A percentile compares a stretch with the other conserved stretches of the same genome.
These are phyloP conservation scores for Tolypocladium ophioglossoides DNA, from an alignment of 2,329 filamentous ascomycete species.

Conservation along the genomic window DNA sequence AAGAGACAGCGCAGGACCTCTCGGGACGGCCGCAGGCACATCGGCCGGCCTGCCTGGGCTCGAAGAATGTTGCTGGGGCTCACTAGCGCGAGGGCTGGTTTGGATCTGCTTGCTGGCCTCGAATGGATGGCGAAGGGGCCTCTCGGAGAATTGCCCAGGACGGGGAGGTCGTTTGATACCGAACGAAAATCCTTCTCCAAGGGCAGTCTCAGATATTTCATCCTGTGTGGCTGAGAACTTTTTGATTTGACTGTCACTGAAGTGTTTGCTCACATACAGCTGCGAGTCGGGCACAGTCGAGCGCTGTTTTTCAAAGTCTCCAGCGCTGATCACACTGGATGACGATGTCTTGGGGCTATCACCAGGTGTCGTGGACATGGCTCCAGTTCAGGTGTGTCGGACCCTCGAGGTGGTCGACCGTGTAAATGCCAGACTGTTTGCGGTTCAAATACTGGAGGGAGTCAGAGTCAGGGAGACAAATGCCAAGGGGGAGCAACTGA, in stretches of 20 bases:
- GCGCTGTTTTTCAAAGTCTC: not conserved
- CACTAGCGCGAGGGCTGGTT: not conserved
- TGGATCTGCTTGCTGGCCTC: not conserved
- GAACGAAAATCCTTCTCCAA: constrained; percentile 9
- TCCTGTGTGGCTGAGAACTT: not conserved
- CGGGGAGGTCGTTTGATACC: constrained; percentile 5
- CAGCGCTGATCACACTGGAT: not conserved
- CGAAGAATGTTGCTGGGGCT: not conserved
- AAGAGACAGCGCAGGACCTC: not conserved
- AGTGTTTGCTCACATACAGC: not conserved
- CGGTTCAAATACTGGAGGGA: not conserved
- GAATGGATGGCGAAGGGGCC: not conserved
- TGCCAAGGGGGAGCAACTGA: not conserved
- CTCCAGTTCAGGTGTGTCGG: not conserved
- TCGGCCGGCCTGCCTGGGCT: not conserved
- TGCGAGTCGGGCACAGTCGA: not conserved
- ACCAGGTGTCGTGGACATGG: not conserved
- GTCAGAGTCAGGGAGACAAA: not conserved
- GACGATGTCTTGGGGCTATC: not conserved
- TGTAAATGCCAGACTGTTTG: not conserved
- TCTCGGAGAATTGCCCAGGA: constrained; percentile 8
- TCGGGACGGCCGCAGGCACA: not conserved
- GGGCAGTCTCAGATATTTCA: constrained; percentile 5
- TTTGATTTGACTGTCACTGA: not conserved
- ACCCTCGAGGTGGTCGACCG: not conserved